Percentiles rank a stretch among this genome's conserved stretches.
These are phyloP conservation scores for Spizellomyces sp. DNA, from an alignment of 192 early-diverging fungal genomes.

Conservation along the genomic window DNA sequence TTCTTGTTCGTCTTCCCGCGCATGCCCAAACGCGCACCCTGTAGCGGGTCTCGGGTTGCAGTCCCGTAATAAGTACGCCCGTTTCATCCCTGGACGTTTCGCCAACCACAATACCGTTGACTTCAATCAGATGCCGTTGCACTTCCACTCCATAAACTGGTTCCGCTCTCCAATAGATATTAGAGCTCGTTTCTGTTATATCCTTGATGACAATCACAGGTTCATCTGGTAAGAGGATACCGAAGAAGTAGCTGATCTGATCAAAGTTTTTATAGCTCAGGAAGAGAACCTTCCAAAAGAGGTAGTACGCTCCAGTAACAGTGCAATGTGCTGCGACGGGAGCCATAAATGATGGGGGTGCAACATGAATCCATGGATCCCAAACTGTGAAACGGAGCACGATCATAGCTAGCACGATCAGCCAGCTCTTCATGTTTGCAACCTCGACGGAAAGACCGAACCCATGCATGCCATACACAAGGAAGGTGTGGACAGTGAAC, in stretches of 20 bases:
- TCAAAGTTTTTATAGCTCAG: conserved; percentile 37
- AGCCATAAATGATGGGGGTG: conserved; percentile 36
- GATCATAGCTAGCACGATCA: conserved; percentile 34
- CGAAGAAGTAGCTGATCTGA: conserved; percentile 33
- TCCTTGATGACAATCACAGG: conserved; percentile 36
- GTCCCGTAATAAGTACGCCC: conserved; percentile 26
- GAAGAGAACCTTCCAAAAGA: conserved; percentile 25
- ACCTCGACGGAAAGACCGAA: conserved; percentile 39
- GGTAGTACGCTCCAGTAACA: conserved; percentile 31
- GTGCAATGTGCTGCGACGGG: conserved; percentile 46
- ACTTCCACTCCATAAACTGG: conserved; percentile 9
- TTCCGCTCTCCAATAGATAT: conserved; percentile 30
- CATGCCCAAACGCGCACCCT: conserved; percentile 45
- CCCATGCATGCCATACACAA: conserved; percentile 40
- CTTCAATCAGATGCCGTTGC: conserved; percentile 34
- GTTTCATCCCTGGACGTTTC: conserved; percentile 33
- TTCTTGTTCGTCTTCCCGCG: conserved; percentile 24
- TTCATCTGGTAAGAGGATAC: conserved; percentile 26
- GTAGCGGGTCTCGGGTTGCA: conserved; percentile 24
- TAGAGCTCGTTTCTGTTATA: conserved; percentile 22
- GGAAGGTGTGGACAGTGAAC: conserved; percentile 39
- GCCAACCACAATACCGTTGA: conserved; percentile 43
- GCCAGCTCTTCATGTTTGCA: conserved; percentile 28
- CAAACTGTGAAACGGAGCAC: conserved; percentile 47
- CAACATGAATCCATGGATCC: conserved; percentile 31